Evolutionary conservation across 345 rosid species (phyloP), one percentile per base, ranked within the genome.

Genomic region (Pseudoturritis turrita): DNA sequence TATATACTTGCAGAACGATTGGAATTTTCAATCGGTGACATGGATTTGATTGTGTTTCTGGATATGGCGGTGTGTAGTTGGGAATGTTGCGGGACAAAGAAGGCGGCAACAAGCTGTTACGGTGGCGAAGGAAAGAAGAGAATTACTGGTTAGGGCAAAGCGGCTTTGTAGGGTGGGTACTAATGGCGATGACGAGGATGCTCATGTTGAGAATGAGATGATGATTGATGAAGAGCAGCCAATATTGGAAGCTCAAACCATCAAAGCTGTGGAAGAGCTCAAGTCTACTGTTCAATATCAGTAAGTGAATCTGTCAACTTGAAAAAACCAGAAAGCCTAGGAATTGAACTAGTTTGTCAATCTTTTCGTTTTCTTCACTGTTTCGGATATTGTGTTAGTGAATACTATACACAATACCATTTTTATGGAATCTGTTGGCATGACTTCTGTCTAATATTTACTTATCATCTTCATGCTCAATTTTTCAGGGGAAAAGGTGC

Each of bases 51-150:
- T 76, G 75, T 55, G 22, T 50, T 40, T 13, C 21, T 82, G 57
- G 65, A 40, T 55, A 8, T 80, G 63, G 44, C 59, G 66, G 43
- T 76, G 41, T 64, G 19, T 75, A 90, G 96, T 86, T 71, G 96
- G 97, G 57, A 82, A 74, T 74, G 86, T 74, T 31, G 97, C 99
- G 39, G 92, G 96, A n/a, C 86, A 83, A 28, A 82, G 86, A 85
- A 81, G 99, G 79, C 80, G 96, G 76, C 92, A 85, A 70, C 87
- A 86, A 77, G 98, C 99, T 6, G 87, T 84, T 40, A 83, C 89
- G 1, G 92, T 96, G 78, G 90, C 96, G 12, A 92, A 90, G 77
- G 99, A 96, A 76, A 83, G 92, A 75, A 85, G 98, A 68, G 98
- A 96, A 14, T 84, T 80, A 10, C 74, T 92, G 81, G 89, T 96